Conservation (phyloP, 2,329 filamentous ascomycete genomes). For the Leptoxyphium fumago region DNA sequence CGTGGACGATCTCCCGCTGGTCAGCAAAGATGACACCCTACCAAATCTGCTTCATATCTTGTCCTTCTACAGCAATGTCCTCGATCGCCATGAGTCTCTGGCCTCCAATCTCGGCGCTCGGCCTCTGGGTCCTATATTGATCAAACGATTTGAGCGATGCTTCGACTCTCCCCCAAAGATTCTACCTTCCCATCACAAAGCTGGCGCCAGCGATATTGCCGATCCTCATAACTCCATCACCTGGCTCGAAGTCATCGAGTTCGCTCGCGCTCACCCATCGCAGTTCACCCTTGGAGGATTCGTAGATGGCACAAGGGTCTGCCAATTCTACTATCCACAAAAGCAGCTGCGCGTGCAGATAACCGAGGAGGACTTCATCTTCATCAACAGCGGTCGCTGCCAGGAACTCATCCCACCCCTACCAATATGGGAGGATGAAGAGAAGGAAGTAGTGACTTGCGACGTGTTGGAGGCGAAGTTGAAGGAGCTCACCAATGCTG, state of each 20-base stretch:
- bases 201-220: conserved; percentile 17
- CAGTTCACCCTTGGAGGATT: conserved; percentile 61
- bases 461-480: conserved; percentile 73
- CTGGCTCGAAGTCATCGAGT: conserved; percentile 77
- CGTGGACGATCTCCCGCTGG: conserved; percentile 45
- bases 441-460: conserved; percentile 67
- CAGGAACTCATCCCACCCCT: conserved; percentile 70
- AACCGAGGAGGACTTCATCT: conserved; percentile 70
- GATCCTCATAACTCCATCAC: conserved; percentile 39
- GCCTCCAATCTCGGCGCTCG: conserved; percentile 74
- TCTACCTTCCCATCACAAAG: conserved; percentile 39
- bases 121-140: conserved; percentile 64
- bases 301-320: conserved; percentile 54
- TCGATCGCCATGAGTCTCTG: conserved; percentile 74
- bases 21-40: conserved; percentile 54
- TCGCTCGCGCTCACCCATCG: conserved; percentile 63
- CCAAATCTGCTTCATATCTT: conserved; percentile 58
- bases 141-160: conserved; percentile 73
- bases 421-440: conserved; percentile 72
- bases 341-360: conserved; percentile 75
- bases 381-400: conserved; percentile 69
- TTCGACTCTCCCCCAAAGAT: conserved; percentile 69
- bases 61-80: conserved; percentile 68
- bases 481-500: conserved; percentile 61
- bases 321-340: conserved; percentile 56